Evolutionary conservation across 768 basidiomycete genomes (phyloP).

Genomic region (Pisolithus microcarpus): DNA sequence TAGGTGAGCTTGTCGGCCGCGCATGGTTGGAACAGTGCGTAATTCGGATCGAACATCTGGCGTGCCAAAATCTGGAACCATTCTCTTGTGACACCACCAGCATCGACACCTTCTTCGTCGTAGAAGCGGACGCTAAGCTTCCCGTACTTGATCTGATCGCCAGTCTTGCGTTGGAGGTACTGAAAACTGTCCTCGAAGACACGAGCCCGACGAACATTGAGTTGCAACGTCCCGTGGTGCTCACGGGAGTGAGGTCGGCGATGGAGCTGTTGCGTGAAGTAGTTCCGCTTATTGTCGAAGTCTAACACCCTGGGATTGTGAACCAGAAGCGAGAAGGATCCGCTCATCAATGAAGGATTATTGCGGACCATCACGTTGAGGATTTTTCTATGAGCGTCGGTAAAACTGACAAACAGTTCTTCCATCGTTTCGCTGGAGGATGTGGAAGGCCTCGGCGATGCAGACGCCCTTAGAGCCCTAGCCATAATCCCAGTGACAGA

Average conservation of each 20-base stretch:
- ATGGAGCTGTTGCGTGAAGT: slow-evolving; percentile 88
- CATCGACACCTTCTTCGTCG: slow-evolving; percentile 97
- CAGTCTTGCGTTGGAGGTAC: slow-evolving; percentile 78
- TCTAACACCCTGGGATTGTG: slow-evolving; percentile 95
- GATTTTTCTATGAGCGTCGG: slow-evolving; percentile 87
- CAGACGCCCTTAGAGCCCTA: slow-evolving; percentile 53
- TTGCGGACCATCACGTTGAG: slow-evolving; percentile 97
- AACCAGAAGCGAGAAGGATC: slow-evolving; percentile 93
- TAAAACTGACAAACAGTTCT: slow-evolving; percentile 89
- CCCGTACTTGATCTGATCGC: slow-evolving; percentile 96
- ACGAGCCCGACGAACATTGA: slow-evolving; percentile 82
- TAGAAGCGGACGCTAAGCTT: slow-evolving; percentile 96
- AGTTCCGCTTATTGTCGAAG: slow-evolving; percentile 99
- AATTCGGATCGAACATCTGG: slow-evolving; percentile 99
- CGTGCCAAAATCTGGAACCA: slow-evolving; percentile 98
- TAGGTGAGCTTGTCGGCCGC: slow-evolving; percentile 93
- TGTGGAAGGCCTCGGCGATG: slow-evolving; percentile 63
- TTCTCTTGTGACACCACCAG: slow-evolving; percentile 95
- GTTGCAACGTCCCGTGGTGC: slow-evolving; percentile 74
- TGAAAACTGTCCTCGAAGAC: slow-evolving; percentile 99
- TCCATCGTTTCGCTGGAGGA: slow-evolving; percentile 75
- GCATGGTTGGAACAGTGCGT: slow-evolving; percentile 96
- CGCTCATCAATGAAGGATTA: slow-evolving; percentile 96
- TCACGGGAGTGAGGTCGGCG: slow-evolving; percentile 73
- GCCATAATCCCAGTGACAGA: slow-evolving; percentile 35